Evolutionary conservation across 2,329 filamentous ascomycete species (phyloP), one percentile per base, ranked within the genome.

Genomic region (Pestalotiopsis sp.): DNA sequence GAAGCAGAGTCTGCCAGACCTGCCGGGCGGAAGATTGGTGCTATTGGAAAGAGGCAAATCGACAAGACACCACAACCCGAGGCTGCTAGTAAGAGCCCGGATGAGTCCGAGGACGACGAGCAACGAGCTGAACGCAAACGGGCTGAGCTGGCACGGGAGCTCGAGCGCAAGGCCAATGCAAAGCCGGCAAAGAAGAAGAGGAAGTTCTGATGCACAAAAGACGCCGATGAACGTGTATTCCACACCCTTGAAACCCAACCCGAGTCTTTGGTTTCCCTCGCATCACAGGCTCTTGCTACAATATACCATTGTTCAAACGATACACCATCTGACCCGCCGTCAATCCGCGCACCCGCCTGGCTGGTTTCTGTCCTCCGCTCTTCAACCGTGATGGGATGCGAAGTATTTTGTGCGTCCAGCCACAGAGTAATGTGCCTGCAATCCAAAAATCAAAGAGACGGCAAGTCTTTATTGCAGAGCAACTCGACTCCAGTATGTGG

Each of bases 131-230:
- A 87, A 68, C 80, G 84, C 45, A 85, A 83, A 69, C 81, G 86
- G 64, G 80, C 82, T n/a, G 85, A 88, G 71, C 76, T 87, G 36
- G 83, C 85, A 67, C 81, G 78, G 68, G 84, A 88, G 45, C 76
- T 87, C 14, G 82, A 87, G 71, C 83, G 75, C 69, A 86, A 85
- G 73, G 82, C 82, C 3, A 81, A 83, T 0, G 82, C 82, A 20
- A 84, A 83, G 1, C 87, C 87, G 4, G 81, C 79, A 6, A 87
- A 84, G 76, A 89, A 89, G 80, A 89, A 87, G 77, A 80, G 87
- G 58, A 85, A 82, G 64, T 89, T 89, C 70, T 89, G 75, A 76
- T n/a, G 20, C 45, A 52, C 45, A 9, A 36, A 36, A 36, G 31
- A 36, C 31, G 31, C 31, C 7, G 9, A 36, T 9, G 31, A 36